Percentiles rank a stretch among this genome's conserved stretches.
These are phyloP conservation scores for Termitomyces bulborhizus DNA, from an alignment of 768 basidiomycete genomes.

Conservation along the genomic window DNA sequence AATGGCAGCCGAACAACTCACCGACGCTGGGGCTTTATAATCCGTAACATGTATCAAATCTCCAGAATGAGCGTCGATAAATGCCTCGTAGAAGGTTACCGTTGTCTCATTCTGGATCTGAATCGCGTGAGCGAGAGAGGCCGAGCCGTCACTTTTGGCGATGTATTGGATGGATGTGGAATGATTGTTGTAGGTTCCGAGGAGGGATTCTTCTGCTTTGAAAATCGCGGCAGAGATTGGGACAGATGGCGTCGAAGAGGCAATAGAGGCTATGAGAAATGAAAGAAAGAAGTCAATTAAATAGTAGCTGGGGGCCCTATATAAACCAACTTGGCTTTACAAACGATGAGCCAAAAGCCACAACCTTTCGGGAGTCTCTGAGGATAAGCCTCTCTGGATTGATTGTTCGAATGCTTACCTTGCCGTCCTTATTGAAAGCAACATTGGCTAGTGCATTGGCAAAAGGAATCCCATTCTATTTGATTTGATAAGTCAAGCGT, in stretches of 20 bases:
- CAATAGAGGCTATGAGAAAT: constrained; percentile 15
- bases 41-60: constrained; percentile 45
- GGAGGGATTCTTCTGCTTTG: constrained; percentile 29
- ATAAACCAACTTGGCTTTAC: constrained; percentile 28
- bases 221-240: constrained; percentile 27
- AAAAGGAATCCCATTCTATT: constrained; percentile 14
- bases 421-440: constrained; percentile 13
- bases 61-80: constrained; percentile 51
- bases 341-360: constrained; percentile 41
- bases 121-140: constrained; percentile 32
- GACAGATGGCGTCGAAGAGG: constrained; percentile 31
- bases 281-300: not conserved
- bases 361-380: constrained; percentile 16
- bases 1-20: constrained; percentile 14
- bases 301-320: constrained; percentile 4
- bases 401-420: not conserved
- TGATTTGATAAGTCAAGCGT: not conserved
- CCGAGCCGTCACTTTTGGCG: constrained; percentile 29
- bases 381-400: not conserved
- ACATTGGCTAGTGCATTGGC: constrained; percentile 17
- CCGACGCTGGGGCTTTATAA: constrained; percentile 40
- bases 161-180: constrained; percentile 35
- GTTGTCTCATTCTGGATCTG: constrained; percentile 27
- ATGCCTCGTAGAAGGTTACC: constrained; percentile 50
- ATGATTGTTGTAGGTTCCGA: constrained; percentile 33